Percentiles rank a stretch among this genome's conserved stretches.
phyloP scores from a whole-genome alignment of 176 grass and related monocot species.

The Musa acuminata region DNA sequence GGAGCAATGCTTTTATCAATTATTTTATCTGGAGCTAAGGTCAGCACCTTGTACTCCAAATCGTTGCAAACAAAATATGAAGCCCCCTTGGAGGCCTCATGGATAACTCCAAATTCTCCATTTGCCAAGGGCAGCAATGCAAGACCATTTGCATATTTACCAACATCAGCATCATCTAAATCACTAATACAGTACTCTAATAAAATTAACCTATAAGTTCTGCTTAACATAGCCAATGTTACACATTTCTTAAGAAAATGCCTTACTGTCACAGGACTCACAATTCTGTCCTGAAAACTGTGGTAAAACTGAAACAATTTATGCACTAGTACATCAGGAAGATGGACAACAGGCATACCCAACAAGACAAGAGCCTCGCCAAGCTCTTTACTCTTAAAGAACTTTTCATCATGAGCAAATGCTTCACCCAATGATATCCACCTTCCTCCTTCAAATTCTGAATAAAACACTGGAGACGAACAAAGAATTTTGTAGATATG shows the following conservation, averaged over 20 bases:
- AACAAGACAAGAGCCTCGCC: constrained; percentile 57
- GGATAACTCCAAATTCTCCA: constrained; percentile 62
- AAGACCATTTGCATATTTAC: constrained; percentile 61
- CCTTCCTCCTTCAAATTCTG: constrained; percentile 46
- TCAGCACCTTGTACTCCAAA: constrained; percentile 68
- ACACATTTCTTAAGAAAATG: constrained; percentile 53
- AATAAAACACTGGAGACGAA: constrained; percentile 66
- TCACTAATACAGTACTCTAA: constrained; percentile 80
- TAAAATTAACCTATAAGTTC: constrained; percentile 61
- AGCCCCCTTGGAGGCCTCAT: constrained; percentile 30
- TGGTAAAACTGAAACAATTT: constrained; percentile 65
- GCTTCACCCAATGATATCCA: constrained; percentile 73
- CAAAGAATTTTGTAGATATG: constrained; percentile 63
- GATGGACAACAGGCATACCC: constrained; percentile 52
- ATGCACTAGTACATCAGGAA: constrained; percentile 40
- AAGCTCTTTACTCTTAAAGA: constrained; percentile 59
- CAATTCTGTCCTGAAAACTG: constrained; percentile 36
- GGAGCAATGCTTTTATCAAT: constrained; percentile 62
- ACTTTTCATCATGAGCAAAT: constrained; percentile 67
- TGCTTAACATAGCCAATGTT: constrained; percentile 33
- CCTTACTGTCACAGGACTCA: constrained; percentile 53
- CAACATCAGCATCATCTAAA: constrained; percentile 48
- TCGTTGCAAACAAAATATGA: constrained; percentile 64
- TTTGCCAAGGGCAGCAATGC: constrained; percentile 83
- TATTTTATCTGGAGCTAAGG: constrained; percentile 53